Evolutionary conservation across 805 yeast genomes (phyloP), one percentile per base, ranked within the genome.

Genomic region (Starmerella bacillaris): DNA sequence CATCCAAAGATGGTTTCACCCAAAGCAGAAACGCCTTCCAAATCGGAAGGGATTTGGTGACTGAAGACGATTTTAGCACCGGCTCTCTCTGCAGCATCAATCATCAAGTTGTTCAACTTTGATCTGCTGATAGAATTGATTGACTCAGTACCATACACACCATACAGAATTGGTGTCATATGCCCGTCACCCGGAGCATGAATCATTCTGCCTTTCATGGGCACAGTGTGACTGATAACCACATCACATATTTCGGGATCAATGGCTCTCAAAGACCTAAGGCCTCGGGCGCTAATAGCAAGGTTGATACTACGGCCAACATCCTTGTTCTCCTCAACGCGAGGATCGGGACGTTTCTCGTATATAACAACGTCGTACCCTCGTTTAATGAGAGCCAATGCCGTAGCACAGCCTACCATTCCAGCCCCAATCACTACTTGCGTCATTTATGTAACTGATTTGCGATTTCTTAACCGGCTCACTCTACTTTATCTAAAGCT

Each of bases 201-300:
- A 38, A 84, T 72, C 94, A 83, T 82, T 29, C 95, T 62, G 2
- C 93, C 94, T 28, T 67, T 58, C 86, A 84, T 78, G 2, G 94
- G 94, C 18, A 79, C 75, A 18, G 78, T 67, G 28, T 68, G 67
- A 21, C 60, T 56, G 41, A 77, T 49, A 2, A 82, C 64, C 18
- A 72, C 50, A 0, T 58, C 54, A 9, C 76, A 70, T 61, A 82
- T 61, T 11, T 58, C 64, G 1, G 57, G 51, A 50, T 77, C 83
- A 9, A 83, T 72, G 33, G 61, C 64, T 17, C 63, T 57, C 50
- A 84, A 55, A 0, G 94, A 77, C 19, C 64, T 57, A 37, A 82
- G 73, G 1, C 94, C 95, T 34, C 95, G 64, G 36, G 72, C 74
- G 32, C 86, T 73, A n/a, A 84, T 76, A 0, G 94, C 94, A 42